These are phyloP conservation scores for Ascobolus immersus DNA, from an alignment of 495 filamentous ascomycete genomes.

Conservation along the genomic window DNA sequence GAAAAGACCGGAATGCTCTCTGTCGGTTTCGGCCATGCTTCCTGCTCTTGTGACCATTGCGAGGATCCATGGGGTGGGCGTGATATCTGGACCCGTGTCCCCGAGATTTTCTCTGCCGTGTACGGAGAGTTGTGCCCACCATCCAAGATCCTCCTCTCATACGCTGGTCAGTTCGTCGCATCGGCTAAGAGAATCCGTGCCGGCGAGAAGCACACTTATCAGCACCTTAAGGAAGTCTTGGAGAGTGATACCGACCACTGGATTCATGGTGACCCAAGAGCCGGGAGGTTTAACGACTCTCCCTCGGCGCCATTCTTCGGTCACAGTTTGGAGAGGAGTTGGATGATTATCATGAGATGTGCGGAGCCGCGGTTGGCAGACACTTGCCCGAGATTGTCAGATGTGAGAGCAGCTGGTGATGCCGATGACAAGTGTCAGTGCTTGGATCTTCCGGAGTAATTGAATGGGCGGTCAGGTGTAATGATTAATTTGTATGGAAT, in stretches of 20 bases:
- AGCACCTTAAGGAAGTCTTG: constrained; percentile 14
- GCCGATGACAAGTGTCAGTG: constrained; percentile 20
- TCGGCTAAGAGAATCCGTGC: constrained; percentile 20
- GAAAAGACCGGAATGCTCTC: constrained; percentile 21
- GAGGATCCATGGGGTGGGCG: constrained; percentile 18
- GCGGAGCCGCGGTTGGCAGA: constrained; percentile 13
- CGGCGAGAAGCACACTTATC: constrained; percentile 14
- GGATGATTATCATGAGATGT: constrained; percentile 21
- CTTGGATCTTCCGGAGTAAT: constrained; percentile 11
- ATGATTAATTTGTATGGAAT: no score
- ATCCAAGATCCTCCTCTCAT: constrained; percentile 17
- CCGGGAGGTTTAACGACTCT: constrained; percentile 12
- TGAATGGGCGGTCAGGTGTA: no score
- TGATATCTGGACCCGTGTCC: constrained; percentile 15
- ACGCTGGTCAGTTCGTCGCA: constrained; percentile 23
- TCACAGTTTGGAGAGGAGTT: constrained; percentile 22
- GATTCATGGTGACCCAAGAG: constrained; percentile 13
- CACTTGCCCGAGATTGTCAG: constrained; percentile 19
- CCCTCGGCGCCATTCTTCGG: constrained; percentile 19
- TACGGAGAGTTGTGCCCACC: constrained; percentile 8
- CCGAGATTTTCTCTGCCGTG: constrained; percentile 12
- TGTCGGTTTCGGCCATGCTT: constrained; percentile 16
- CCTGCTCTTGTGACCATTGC: constrained; percentile 17
- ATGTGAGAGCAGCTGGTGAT: constrained; percentile 14
- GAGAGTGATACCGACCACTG: constrained; percentile 15